These are phyloP conservation scores for Pyrrhoderma lamaoense DNA, from an alignment of 1,284 basidiomycete species.

Conservation along the genomic window DNA sequence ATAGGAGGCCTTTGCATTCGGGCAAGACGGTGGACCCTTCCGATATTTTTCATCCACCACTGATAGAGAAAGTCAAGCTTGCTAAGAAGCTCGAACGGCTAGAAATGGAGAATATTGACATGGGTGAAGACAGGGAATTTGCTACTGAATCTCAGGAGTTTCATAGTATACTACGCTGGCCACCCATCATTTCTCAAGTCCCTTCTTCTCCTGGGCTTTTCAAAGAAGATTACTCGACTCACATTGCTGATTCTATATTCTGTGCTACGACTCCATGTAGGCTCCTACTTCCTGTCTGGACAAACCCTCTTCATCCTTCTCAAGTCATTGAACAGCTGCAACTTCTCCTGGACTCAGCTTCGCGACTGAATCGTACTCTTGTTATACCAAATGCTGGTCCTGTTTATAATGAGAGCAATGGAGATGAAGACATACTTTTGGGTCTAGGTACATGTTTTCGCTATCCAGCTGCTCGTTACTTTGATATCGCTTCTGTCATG, in stretches of 20 bases:
- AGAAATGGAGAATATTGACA: neutral
- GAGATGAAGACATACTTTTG: neutral
- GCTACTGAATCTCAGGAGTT: neutral
- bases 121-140: neutral
- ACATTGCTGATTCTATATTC: constrained; percentile 22
- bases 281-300: constrained; percentile 33
- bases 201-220: constrained; percentile 16
- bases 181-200: constrained; percentile 29
- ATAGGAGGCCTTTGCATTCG: neutral
- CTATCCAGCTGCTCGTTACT: constrained; percentile 39
- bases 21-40: constrained; percentile 2
- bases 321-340: constrained; percentile 45
- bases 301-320: constrained; percentile 30
- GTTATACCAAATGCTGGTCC: constrained; percentile 47
- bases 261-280: constrained; percentile 27
- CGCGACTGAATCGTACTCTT: constrained; percentile 36
- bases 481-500: constrained; percentile 31
- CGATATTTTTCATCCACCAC: constrained; percentile 3
- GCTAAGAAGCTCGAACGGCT: neutral
- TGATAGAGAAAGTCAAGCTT: constrained; percentile 1
- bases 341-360: constrained; percentile 38
- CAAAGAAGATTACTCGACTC: constrained; percentile 7
- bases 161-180: constrained; percentile 20
- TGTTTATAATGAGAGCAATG: constrained; percentile 24
- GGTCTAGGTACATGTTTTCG: constrained; percentile 37